phyloP scores from a whole-genome alignment of 441 rosid species.

The Corymbia calophylla region DNA sequence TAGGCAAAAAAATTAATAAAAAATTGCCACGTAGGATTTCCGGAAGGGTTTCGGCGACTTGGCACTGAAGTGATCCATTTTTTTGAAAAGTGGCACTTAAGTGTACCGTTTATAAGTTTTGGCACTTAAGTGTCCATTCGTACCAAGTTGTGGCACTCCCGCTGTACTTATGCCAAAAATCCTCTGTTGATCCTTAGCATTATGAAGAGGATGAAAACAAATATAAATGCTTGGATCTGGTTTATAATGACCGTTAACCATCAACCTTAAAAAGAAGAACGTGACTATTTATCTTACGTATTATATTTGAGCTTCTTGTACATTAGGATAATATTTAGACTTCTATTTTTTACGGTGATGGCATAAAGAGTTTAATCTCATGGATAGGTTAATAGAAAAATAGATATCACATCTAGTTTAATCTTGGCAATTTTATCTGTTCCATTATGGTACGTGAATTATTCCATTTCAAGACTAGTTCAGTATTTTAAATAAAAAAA shows the following conservation, averaged over 20 bases:
- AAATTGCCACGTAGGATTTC: too few relatives aligned
- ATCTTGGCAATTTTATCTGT: neutral
- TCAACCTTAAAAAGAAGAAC: neutral
- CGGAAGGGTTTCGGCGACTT: too few relatives aligned
- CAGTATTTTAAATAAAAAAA: too few relatives aligned
- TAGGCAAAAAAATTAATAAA: too few relatives aligned
- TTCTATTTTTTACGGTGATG: neutral
- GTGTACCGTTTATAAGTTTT: too few relatives aligned
- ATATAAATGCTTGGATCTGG: neutral
- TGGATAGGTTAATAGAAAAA: neutral
- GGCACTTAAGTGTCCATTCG: too few relatives aligned
- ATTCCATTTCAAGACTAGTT: neutral
- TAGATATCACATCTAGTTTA: neutral
- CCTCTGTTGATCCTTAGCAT: neutral
- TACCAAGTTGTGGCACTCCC: too few relatives aligned
- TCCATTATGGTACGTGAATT: neutral
- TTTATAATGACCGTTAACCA: neutral
- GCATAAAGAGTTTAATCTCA: neutral
- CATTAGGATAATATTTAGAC: neutral
- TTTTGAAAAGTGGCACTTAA: too few relatives aligned
- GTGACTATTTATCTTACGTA: neutral
- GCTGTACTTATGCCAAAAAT: too few relatives aligned
- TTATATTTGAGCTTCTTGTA: neutral
- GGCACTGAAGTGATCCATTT: too few relatives aligned
- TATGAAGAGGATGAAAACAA: neutral